Evolutionary conservation across 345 rosid genomes (phyloP), one percentile per base, ranked within the genome.

Genomic region (Eucalyptus cladocalyx): DNA sequence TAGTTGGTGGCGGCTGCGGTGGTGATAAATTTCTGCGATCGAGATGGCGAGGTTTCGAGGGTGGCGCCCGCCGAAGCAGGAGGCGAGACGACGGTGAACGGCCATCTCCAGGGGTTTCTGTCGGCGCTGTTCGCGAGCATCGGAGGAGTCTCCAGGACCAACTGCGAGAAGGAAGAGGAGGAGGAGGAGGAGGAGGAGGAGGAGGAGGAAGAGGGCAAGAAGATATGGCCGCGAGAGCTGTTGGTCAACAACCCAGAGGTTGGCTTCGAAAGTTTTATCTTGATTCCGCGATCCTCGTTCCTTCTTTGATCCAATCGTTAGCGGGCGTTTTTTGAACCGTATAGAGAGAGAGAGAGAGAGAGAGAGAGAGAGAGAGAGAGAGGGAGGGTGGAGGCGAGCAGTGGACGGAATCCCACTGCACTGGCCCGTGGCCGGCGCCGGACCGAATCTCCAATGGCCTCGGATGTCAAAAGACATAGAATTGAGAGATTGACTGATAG

Each of bases 91-190:
- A 88, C 94, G 92, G 91, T 94, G 12, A 92, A 88, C 42, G 90
- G 93, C 90, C 96, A 95, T 94, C 97, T 95, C 94, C 97, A 93
- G 51, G 94, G 88, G 87, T 95, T 94, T 67, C 50, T 97, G 62
- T 96, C 96, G 14, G 93, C 97, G 18, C 81, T 95, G 58, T 91
- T 95, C 17, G 90, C 95, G 3, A 94, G 93, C 86, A 91, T 95
- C 51, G 95, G 94, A 40, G 95, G 94, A 90, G 96, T 94, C 43
- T 91, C 95, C 58, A 92, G 93, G 62, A 32, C 88, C 50, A 92
- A 91, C 80, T 87, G 88, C 45, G 93, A 89, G 26, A 93, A 92
- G 89, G 87, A 87, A 16, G 69, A 11, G n/a, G n/a, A n/a, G n/a
- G n/a, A n/a, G n/a, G n/a, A n/a, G n/a, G n/a, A n/a, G n/a, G n/a